These are phyloP conservation scores for Metschnikowia proteae DNA, from an alignment of 805 yeast species.

Conservation along the genomic window DNA sequence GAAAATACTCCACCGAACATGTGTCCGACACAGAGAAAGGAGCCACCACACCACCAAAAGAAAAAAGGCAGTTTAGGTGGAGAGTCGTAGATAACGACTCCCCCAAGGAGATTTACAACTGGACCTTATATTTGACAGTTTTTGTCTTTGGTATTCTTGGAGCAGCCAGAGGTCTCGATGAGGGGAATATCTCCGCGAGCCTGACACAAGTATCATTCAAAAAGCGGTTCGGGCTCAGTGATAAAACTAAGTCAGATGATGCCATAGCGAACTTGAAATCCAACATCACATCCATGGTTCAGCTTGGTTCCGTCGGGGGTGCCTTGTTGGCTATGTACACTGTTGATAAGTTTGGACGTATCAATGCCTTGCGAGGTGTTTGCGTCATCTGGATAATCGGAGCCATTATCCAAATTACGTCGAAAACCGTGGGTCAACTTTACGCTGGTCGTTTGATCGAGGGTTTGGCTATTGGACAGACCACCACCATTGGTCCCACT, in stretches of 20 bases:
- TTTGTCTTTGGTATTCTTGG: conserved; percentile 54
- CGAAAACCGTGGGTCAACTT: conserved; percentile 45
- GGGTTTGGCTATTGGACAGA: conserved; percentile 55
- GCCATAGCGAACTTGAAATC: conserved; percentile 46
- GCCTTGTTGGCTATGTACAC: conserved; percentile 45
- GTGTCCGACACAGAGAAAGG: conserved; percentile 5
- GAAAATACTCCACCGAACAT: conserved; percentile 1
- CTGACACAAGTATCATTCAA: conserved; percentile 43
- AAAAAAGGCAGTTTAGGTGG: conserved; percentile 20
- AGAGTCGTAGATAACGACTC: conserved; percentile 27
- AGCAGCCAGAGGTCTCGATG: conserved; percentile 55
- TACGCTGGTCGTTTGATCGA: conserved; percentile 55
- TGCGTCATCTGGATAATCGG: conserved; percentile 39
- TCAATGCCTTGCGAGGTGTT: conserved; percentile 43
- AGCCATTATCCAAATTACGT: conserved; percentile 47
- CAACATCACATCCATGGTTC: conserved; percentile 58
- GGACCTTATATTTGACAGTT: conserved; percentile 42
- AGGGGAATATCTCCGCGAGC: conserved; percentile 48
- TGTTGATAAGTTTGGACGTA: conserved; percentile 50
- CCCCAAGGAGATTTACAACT: conserved; percentile 47
- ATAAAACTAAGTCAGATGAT: conserved; percentile 29
- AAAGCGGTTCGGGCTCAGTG: conserved; percentile 42
- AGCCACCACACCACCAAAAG: not conserved
- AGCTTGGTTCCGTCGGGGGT: conserved; percentile 54
- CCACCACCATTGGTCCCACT: conserved; percentile 54